A percentile compares a stretch with the other conserved stretches of the same genome.
Conservation (phyloP, 2,329 filamentous ascomycete species). For the Cercospora brassicicola region DNA sequence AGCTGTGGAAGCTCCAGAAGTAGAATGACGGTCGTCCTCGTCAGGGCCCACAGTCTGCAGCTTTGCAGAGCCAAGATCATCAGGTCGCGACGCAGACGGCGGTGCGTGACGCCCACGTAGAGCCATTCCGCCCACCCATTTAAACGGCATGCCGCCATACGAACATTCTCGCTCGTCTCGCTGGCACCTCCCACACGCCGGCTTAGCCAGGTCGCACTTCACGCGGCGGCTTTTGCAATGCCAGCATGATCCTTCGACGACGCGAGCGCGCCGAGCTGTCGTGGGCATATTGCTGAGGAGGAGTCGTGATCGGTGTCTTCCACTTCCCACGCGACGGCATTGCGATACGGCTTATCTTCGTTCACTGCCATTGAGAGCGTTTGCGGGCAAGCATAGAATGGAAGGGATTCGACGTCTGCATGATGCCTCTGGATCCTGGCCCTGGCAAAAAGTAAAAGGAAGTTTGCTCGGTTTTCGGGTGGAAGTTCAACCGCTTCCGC, state of each 20-base stretch:
- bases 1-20: neutral
- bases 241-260: conserved; percentile 23
- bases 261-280: conserved; percentile 35
- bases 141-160: conserved; percentile 21
- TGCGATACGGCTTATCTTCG: neutral
- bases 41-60: neutral
- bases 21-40: neutral
- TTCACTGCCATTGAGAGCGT: neutral
- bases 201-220: conserved; percentile 21
- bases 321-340: neutral
- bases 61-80: neutral
- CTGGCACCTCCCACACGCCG: conserved; percentile 17
- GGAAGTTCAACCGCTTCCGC: neutral
- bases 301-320: neutral
- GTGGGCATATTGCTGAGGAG: conserved; percentile 5
- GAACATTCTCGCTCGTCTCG: conserved; percentile 15
- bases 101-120: conserved; percentile 20
- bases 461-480: neutral
- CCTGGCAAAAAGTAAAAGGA: neutral
- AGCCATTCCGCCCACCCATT: conserved; percentile 24
- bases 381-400: neutral
- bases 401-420: neutral
- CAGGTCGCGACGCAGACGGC: neutral
- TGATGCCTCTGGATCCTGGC: neutral
- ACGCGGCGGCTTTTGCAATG: conserved; percentile 18